Evolutionary conservation across 163 green algal species (phyloP), one percentile per base, ranked within the genome.

Genomic region (Scenedesmus sp.): DNA sequence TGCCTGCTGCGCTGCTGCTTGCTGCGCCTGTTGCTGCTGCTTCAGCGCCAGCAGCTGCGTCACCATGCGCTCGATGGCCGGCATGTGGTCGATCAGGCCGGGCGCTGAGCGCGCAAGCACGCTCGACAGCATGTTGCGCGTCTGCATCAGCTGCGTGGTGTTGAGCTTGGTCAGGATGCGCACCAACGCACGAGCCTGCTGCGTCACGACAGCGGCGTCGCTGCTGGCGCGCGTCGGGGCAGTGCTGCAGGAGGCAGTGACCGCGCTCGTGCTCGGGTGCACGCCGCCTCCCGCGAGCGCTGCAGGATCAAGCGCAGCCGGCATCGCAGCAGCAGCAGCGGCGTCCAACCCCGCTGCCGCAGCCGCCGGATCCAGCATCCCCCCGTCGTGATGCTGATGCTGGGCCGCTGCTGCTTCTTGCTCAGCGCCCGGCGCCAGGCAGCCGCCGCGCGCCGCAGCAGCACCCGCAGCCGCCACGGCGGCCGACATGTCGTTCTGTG

Each of bases 81-180:
- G 72, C 85, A 90, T 90, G n/a, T 90, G 72, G 35, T 90, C 78
- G 0, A 90, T 56, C 49, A 90, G 35, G 12, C 85, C 85, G 10
- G 85, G 85, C 0, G 85, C 85, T 1, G 70, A 85, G 12, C 85
- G 33, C 5, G 44, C 30, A 0, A 90, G 65, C 44, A 90, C 85
- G n/a, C 72, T 53, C 0, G 24, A 43, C 72, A 90, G 46, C 85
- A 90, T 90, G 46, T 35, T 90, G 33, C 51, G 78, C 6, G 85
- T 90, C 49, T 90, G 85, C 43, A 90, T 76, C 4, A 90, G 85
- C 85, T 90, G 85, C 3, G 43, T 35, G 1, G 85, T 84, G 46
- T 90, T 90, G 37, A 90, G 85, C 51, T 90, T 90, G 5, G 85
- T 90, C 72, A 90, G 72, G 42, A 90, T 90, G 37, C 85, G 70